Conservation (phyloP, 2,329 filamentous ascomycete species). For the Colletotrichum orchidophilum region DNA sequence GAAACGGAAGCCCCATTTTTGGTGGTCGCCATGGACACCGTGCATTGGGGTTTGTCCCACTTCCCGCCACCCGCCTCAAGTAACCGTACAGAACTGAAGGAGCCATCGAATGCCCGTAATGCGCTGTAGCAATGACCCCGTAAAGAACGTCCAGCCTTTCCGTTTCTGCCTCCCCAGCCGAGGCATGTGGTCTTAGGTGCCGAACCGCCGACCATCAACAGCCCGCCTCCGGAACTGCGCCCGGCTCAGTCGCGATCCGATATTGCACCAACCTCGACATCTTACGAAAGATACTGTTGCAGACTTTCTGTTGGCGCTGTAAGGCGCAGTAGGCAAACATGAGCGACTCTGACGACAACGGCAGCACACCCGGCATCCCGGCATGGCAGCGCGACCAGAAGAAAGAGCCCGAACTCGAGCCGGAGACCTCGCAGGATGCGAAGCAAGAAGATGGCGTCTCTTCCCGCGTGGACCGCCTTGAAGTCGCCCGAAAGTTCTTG, state of each 20-base stretch:
- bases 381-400: constrained; percentile 42
- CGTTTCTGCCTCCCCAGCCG: constrained; percentile 27
- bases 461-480: constrained; percentile 46
- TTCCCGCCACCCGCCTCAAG: background rate
- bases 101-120: background rate
- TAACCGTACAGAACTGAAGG: background rate
- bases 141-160: constrained; percentile 14
- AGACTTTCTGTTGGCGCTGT: background rate
- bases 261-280: background rate
- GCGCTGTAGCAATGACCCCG: background rate
- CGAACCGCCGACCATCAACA: constrained; percentile 18
- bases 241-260: background rate
- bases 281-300: background rate
- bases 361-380: constrained; percentile 40
- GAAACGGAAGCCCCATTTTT: constrained; percentile 25
- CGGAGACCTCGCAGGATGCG: constrained; percentile 18
- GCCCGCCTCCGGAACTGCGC: background rate
- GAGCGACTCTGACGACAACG: constrained; percentile 45
- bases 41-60: constrained; percentile 9
- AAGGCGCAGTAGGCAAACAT: constrained; percentile 34
- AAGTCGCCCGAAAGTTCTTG: constrained; percentile 80
- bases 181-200: constrained; percentile 35
- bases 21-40: constrained; percentile 27
- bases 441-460: constrained; percentile 9
- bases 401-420: constrained; percentile 9